Base-by-base conservation (phyloP, 2,329 filamentous ascomycete genomes). In the Nigrograna mackinnonii region DNA sequence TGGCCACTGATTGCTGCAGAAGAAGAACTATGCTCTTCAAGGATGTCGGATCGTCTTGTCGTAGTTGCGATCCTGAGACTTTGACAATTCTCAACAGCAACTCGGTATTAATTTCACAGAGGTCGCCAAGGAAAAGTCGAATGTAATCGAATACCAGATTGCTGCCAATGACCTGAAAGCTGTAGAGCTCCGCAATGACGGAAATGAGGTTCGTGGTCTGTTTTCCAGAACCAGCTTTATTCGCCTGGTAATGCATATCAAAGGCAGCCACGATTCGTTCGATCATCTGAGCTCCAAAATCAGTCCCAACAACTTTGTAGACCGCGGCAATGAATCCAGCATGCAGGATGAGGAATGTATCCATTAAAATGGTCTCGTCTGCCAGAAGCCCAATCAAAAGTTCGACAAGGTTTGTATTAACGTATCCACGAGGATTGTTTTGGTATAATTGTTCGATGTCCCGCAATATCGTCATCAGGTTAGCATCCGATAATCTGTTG, bases 401-500 rank as follows among this genome's bases (percentile, higher is more conserved):
- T 48, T 91, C 84, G 3, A 91, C 83, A 2, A 97, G 74, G 0
- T 84, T 86, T 1, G 87, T 85, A 1, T 90, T 96, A 34, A 96
- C 90, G 58, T 91, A 84, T 48, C 94, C 89, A n/a, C 94, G 84
- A 1, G 94, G 85, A 54, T 95, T 84, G 31, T 85, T 84, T 41
- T 85, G 81, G 64, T 97, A 99, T 1, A 97, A 74, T 47, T 85
- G 83, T 61, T 95, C 90, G 22, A 96, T 78, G 14, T 95, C 87
- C 32, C 81, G 80, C 3, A 96, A 73, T 39, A 97, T 95, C 2
- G 89, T 87, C 5, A 95, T 69, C 49, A 99, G 77, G 56, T 94
- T 97, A 26, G 90, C 84, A 62, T 97, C 92, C 0, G 94, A 96
- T 22, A 99, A 77, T 62, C 92, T 86, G 68, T 99, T 99, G 62